Base-by-base conservation (phyloP, 1,284 basidiomycete species). In the Takashimella koratensis region DNA sequence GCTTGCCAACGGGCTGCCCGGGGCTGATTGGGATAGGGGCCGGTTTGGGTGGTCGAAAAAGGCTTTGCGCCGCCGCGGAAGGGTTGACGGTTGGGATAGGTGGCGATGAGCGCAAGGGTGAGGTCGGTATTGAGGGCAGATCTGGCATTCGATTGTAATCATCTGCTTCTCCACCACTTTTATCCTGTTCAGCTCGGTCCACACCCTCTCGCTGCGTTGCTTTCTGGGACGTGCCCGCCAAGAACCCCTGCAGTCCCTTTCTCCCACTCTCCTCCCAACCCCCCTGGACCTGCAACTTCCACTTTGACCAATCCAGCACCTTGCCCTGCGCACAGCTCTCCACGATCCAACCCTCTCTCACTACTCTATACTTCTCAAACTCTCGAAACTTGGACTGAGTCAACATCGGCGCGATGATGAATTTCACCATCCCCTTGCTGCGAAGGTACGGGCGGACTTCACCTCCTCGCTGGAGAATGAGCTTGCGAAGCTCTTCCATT, bases 341-440 rank as follows among this genome's bases (percentile, higher is more conserved):
- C 10, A 86, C 77, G 6, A 98, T 80, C 92, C 94, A 98, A 54
- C 86, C 86, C 0, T 92, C 91, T 30, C 79, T 79, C 25, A 89
- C 91, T 11, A 97, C 86, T 67, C 90, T 94, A 84, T 95, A 88
- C 49, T 86, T 76, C 67, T 86, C 83, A 73, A 94, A 96, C 64
- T 96, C 92, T 45, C 83, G 82, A 45, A 90, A 81, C 75, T 98
- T 98, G 49, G 85, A 85, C 0, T 91, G 86, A 0, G 95, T 97
- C 27, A 98, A 81, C 21, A 89, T 86, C 53, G 86, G 88, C 0
- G 95, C 94, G 52, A 98, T 80, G 60, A 98, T 86, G 69, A 94
- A 73, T 49, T 71, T 67, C n/a, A 73, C 64, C 50, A 62, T 62
- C 5, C 64, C 59, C 48, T 73, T 73, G 52, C 55, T 67, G 23